These are phyloP conservation scores for Mycena chlorophos DNA, from an alignment of 768 basidiomycete species.

Conservation along the genomic window DNA sequence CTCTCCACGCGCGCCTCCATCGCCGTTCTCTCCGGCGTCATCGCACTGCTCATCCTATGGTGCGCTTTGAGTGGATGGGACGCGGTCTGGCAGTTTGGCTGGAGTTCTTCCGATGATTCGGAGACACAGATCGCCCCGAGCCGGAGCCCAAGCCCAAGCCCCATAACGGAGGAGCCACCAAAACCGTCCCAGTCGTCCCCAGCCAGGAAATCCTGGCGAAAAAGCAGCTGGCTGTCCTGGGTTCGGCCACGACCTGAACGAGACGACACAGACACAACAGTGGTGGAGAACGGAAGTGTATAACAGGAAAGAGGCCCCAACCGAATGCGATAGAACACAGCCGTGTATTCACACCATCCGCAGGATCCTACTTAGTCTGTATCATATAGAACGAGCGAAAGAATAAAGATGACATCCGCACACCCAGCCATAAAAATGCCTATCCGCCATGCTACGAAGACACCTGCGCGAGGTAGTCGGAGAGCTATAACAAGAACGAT, in stretches of 20 bases:
- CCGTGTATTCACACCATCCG: no score
- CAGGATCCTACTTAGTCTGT: no score
- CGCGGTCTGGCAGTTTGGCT: constrained; percentile 10
- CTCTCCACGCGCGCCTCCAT: constrained; percentile 29
- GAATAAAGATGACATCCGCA: background rate
- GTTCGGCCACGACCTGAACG: background rate
- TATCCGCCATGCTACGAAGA: constrained; percentile 15
- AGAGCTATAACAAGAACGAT: constrained; percentile 6
- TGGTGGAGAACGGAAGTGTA: no score
- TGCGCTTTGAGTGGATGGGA: constrained; percentile 48
- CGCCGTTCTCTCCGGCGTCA: constrained; percentile 30
- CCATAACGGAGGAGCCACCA: no score
- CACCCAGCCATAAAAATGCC: no score
- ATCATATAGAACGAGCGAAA: background rate
- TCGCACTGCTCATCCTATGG: constrained; percentile 41
- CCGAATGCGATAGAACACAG: no score
- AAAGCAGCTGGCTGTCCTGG: background rate
- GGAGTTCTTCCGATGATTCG: background rate
- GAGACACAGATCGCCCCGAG: background rate
- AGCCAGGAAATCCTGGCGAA: background rate
- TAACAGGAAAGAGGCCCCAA: no score
- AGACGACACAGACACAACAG: constrained; percentile 5
- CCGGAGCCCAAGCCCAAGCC: no score
- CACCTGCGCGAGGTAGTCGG: constrained; percentile 23
- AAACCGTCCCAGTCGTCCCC: no score